phyloP scores from a whole-genome alignment of 768 basidiomycete species.

The Macrolepiota fuliginosa region DNA sequence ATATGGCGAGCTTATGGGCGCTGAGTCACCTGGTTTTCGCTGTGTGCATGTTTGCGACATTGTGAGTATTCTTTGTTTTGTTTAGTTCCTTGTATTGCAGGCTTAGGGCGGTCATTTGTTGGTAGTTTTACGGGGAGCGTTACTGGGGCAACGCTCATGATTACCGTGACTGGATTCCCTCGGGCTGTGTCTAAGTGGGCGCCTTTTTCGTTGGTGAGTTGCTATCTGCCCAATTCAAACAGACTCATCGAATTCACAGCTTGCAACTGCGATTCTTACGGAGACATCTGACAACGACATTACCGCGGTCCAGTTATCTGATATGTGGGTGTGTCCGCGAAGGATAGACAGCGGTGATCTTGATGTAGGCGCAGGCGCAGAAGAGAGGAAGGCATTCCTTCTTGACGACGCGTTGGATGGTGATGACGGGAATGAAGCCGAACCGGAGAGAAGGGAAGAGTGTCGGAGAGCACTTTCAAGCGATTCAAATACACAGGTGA shows the following conservation, averaged over 20 bases:
- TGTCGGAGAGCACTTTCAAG: slow-evolving; percentile 28
- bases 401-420: slow-evolving; percentile 26
- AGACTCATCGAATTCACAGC: slow-evolving; percentile 34
- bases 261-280: slow-evolving; percentile 83
- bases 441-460: slow-evolving; percentile 19
- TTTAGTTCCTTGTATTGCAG: not conserved
- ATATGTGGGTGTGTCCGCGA: slow-evolving; percentile 35
- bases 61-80: slow-evolving; percentile 51
- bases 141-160: slow-evolving; percentile 66
- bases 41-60: slow-evolving; percentile 75
- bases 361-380: slow-evolving; percentile 14
- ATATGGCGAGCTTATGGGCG: slow-evolving; percentile 76
- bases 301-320: slow-evolving; percentile 39
- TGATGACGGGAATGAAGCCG: slow-evolving; percentile 26
- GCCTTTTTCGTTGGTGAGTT: slow-evolving; percentile 80
- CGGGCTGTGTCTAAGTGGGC: slow-evolving; percentile 95
- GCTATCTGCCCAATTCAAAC: not conserved
- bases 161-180: slow-evolving; percentile 82
- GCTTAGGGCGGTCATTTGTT: not conserved
- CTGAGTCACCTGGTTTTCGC: slow-evolving; percentile 73
- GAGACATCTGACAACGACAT: slow-evolving; percentile 37
- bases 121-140: slow-evolving; percentile 71
- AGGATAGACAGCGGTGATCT: slow-evolving; percentile 14
- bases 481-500: slow-evolving; percentile 47
- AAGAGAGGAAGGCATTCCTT: slow-evolving; percentile 31